These are phyloP conservation scores for Pontederia crassipes DNA, from an alignment of 176 grass and related monocot species.

Conservation along the genomic window DNA sequence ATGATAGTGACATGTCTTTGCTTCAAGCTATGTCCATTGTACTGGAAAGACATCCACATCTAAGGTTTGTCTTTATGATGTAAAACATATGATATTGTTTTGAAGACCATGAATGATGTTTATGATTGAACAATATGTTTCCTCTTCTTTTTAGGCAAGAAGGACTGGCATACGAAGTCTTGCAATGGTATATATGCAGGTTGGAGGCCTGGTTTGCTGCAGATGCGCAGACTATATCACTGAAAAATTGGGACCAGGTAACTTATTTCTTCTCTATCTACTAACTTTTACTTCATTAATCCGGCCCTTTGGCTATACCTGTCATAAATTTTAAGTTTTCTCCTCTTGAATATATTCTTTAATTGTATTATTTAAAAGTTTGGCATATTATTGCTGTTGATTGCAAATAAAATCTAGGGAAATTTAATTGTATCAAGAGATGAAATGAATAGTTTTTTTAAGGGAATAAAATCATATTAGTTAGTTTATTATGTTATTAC, in stretches of 20 bases:
- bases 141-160: slow-evolving; percentile 36
- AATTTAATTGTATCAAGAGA: neutral
- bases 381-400: neutral
- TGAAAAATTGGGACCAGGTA: slow-evolving; percentile 98
- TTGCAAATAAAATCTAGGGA: too few relatives aligned
- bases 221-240: slow-evolving; percentile 81
- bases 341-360: neutral
- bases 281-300: neutral
- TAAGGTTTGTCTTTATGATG: slow-evolving; percentile 39
- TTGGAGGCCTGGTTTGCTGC: slow-evolving; percentile 97
- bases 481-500: neutral
- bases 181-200: slow-evolving; percentile 89
- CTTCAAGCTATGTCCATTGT: slow-evolving; percentile 81
- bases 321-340: slow-evolving; percentile 6
- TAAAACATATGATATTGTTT: neutral
- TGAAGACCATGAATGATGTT: neutral
- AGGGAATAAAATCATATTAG: neutral
- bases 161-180: slow-evolving; percentile 58
- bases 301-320: neutral
- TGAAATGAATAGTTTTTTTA: too few relatives aligned
- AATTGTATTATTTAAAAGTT: neutral
- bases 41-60: slow-evolving; percentile 59
- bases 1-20: slow-evolving; percentile 68
- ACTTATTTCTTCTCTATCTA: neutral
- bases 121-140: slow-evolving; percentile 21